Conservation (phyloP, 306 rosid species). For the Elaeagnus macrophylla region DNA sequence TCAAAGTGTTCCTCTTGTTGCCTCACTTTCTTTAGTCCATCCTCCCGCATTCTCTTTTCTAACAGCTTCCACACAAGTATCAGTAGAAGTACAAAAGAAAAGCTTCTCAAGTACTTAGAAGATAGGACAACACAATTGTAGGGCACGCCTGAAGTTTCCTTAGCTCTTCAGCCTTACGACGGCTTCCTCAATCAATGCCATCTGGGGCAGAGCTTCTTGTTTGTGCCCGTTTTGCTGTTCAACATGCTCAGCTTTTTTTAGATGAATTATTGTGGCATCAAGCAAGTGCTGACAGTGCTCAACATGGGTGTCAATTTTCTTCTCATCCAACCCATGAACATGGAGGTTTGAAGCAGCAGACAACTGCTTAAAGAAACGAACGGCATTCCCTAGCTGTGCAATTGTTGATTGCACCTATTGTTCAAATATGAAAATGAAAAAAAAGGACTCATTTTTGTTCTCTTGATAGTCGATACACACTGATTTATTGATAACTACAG, state of each 20-base stretch:
- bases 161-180: slow-evolving; percentile 96
- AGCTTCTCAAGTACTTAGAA: slow-evolving; percentile 2
- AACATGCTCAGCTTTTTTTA: slow-evolving; percentile 84
- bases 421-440: slow-evolving; percentile 10
- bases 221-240: slow-evolving; percentile 87
- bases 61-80: slow-evolving; percentile 39
- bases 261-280: slow-evolving; percentile 79
- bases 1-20: slow-evolving; percentile 92
- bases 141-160: slow-evolving; percentile 70
- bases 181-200: slow-evolving; percentile 92
- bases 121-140: slow-evolving; percentile 14
- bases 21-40: slow-evolving; percentile 78
- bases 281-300: slow-evolving; percentile 88
- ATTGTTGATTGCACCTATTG: slow-evolving; percentile 83
- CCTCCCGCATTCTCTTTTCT: slow-evolving; percentile 97
- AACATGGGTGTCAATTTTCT: slow-evolving; percentile 96
- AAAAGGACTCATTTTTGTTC: background rate
- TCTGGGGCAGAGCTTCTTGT: slow-evolving; percentile 91
- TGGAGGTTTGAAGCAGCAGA: slow-evolving; percentile 99
- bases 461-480: no score
- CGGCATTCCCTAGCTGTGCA: slow-evolving; percentile 88
- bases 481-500: no score
- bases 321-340: slow-evolving; percentile 96
- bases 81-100: slow-evolving; percentile 2
- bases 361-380: slow-evolving; percentile 88